These are phyloP conservation scores for Ambispora gerdemannii DNA, from an alignment of 192 early-diverging fungal genomes.

Conservation along the genomic window DNA sequence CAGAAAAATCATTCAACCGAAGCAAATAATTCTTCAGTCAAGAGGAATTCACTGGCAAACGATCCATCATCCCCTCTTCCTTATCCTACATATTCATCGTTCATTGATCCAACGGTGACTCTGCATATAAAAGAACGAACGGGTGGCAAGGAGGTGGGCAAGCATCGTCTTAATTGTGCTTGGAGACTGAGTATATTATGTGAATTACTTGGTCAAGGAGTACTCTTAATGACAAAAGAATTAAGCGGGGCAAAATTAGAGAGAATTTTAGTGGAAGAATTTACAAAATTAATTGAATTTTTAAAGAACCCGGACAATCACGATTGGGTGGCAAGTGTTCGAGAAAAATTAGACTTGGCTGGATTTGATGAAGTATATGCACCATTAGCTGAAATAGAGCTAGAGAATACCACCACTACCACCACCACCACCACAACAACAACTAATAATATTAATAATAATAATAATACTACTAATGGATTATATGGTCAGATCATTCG, in stretches of 20 bases:
- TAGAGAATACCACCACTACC: not conserved
- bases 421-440: no score
- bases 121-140: constrained; percentile 30
- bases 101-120: constrained; percentile 30
- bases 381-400: constrained; percentile 18
- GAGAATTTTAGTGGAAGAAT: constrained; percentile 31
- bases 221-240: constrained; percentile 47
- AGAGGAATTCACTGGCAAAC: not conserved
- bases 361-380: constrained; percentile 31
- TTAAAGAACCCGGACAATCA: constrained; percentile 29
- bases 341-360: constrained; percentile 19
- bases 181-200: constrained; percentile 28
- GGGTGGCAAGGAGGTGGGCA: constrained; percentile 27
- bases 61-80: constrained; percentile 6
- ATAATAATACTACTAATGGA: no score
- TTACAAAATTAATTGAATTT: constrained; percentile 24
- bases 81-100: constrained; percentile 30
- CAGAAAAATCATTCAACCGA: constrained; percentile 6
- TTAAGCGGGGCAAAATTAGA: constrained; percentile 42
- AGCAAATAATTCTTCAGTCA: not conserved
- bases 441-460: no score
- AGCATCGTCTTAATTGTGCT: constrained; percentile 29
- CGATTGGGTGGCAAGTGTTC: constrained; percentile 23
- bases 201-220: constrained; percentile 39
- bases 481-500: not conserved